Conservation (phyloP, 495 filamentous ascomycete species). For the Penicillium goetzii region DNA sequence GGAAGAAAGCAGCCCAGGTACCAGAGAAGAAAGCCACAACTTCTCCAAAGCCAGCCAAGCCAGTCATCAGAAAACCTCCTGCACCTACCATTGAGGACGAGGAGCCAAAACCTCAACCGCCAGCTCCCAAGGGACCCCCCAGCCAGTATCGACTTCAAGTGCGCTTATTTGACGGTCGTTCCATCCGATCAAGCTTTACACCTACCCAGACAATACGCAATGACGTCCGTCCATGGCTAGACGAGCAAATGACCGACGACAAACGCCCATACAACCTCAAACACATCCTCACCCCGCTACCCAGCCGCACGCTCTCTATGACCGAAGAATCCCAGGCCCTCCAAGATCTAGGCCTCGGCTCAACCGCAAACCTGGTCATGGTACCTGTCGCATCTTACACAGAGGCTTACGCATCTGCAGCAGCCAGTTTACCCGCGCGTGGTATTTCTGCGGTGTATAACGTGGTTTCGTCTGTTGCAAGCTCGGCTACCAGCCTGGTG, state of each 20-base stretch:
- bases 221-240: conserved; percentile 79
- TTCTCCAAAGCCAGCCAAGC: conserved; percentile 16
- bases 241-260: conserved; percentile 53
- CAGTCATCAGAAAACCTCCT: conserved; percentile 19
- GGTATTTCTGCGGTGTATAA: conserved; percentile 50
- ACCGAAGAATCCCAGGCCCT: conserved; percentile 74
- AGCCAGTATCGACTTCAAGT: conserved; percentile 70
- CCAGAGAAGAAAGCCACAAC: conserved; percentile 8
- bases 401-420: conserved; percentile 58
- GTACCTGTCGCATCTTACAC: conserved; percentile 66
- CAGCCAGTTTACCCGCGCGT: conserved; percentile 46
- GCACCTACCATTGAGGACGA: conserved; percentile 16
- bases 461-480: conserved; percentile 46
- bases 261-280: conserved; percentile 78
- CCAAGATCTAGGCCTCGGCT: conserved; percentile 66
- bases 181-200: conserved; percentile 71
- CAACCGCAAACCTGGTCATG: conserved; percentile 82
- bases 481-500: conserved; percentile 53
- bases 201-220: conserved; percentile 62
- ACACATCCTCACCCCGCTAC: conserved; percentile 77
- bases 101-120: conserved; percentile 19
- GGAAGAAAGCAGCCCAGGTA: conserved; percentile 10
- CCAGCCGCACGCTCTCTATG: conserved; percentile 70
- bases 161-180: conserved; percentile 81
- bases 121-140: conserved; percentile 32